A percentile compares a stretch with the other conserved stretches of the same genome.
phyloP scores from a whole-genome alignment of 495 filamentous ascomycete genomes.

The Penicillium waksmanii region DNA sequence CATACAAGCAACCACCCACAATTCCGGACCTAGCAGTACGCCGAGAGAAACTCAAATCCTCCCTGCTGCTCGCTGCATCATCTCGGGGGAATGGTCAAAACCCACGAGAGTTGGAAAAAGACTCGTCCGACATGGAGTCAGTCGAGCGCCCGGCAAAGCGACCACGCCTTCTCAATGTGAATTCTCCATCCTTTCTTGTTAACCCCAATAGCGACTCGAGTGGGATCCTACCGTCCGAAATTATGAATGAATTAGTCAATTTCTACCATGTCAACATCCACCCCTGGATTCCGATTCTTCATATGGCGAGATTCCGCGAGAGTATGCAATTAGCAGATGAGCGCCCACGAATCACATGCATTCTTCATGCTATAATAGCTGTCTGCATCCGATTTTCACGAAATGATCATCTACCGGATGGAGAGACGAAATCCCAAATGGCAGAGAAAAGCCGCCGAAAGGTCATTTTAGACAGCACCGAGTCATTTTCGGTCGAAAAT shows the following conservation, averaged over 20 bases:
- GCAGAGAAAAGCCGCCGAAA: slow-evolving; percentile 21
- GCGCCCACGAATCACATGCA: slow-evolving; percentile 9
- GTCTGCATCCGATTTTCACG: slow-evolving; percentile 17
- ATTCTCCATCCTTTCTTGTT: neutral
- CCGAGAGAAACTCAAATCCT: slow-evolving; percentile 14
- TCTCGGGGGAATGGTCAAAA: neutral
- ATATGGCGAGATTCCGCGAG: slow-evolving; percentile 25
- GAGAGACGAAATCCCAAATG: slow-evolving; percentile 9
- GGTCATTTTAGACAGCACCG: slow-evolving; percentile 15
- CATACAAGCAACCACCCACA: neutral
- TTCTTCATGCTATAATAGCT: slow-evolving; percentile 30
- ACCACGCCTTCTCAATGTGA: neutral
- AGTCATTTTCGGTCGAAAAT: slow-evolving; percentile 34
- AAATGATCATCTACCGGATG: slow-evolving; percentile 3
- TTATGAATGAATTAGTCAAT: slow-evolving; percentile 29
- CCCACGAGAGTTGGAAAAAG: neutral
- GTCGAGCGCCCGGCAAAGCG: slow-evolving; percentile 3
- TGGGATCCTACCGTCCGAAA: slow-evolving; percentile 8
- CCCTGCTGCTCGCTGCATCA: slow-evolving; percentile 5
- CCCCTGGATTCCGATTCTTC: slow-evolving; percentile 32
- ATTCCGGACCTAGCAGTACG: slow-evolving; percentile 10
- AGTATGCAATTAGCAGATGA: slow-evolving; percentile 15
- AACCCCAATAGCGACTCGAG: neutral
- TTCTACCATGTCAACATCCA: slow-evolving; percentile 30
- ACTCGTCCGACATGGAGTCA: neutral